A percentile compares a stretch with the other conserved stretches of the same genome.
These are phyloP conservation scores for Cavenderia fasciculata DNA, from an alignment of 78 protist genomes.

Conservation along the genomic window DNA sequence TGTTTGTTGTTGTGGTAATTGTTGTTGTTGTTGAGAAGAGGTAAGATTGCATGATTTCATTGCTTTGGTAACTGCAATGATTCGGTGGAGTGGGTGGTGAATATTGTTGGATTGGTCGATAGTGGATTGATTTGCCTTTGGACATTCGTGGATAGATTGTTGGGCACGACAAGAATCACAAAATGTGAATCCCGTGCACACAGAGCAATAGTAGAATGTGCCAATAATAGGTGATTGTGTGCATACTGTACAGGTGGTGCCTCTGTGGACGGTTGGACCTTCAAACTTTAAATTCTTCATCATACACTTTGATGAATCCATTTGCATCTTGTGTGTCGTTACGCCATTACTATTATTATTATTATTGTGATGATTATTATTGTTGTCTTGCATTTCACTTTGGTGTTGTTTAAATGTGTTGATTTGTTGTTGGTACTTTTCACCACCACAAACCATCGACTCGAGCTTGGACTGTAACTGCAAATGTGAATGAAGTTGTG, in stretches of 20 bases:
- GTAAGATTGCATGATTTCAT: conserved; percentile 20
- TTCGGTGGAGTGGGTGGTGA: no score
- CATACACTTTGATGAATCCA: background rate
- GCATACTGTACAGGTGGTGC: conserved; percentile 42
- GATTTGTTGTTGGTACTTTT: background rate
- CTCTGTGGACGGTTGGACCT: conserved; percentile 65
- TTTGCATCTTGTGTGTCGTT: background rate
- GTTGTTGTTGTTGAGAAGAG: background rate
- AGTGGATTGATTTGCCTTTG: background rate
- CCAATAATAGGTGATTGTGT: conserved; percentile 63
- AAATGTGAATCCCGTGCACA: conserved; percentile 8
- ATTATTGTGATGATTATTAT: background rate
- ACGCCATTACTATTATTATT: background rate
- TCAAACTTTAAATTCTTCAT: no score
- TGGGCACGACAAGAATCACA: conserved; percentile 48
- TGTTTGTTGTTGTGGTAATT: background rate
- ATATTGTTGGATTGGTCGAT: no score
- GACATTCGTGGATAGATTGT: background rate
- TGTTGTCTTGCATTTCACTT: background rate
- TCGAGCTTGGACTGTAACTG: conserved; percentile 29
- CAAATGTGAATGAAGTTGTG: conserved; percentile 36
- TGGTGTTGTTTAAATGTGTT: background rate
- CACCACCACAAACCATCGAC: background rate
- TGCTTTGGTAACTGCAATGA: conserved; percentile 11
- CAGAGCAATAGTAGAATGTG: conserved; percentile 21